Evolutionary conservation across 352 stramenopile species (phyloP), one percentile per base, ranked within the genome.

Genomic region (Phytophthora pseudosyringae): DNA sequence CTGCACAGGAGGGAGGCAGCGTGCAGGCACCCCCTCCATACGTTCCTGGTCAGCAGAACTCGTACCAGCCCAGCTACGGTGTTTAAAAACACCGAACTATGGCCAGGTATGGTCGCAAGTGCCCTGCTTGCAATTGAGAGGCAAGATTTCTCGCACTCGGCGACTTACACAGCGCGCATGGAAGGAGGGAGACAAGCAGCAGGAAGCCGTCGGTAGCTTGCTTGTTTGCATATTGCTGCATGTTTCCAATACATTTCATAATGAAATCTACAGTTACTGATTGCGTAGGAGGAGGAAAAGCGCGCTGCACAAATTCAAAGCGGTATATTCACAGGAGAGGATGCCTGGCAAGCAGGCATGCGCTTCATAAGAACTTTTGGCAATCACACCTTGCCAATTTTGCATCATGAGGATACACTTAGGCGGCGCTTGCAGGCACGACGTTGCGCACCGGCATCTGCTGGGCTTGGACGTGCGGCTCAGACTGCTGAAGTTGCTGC

Each of bases 1-100:
- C 88, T 29, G 86, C 83, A 28, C 76, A 91, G 64, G 85, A 91
- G 38, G 75, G 76, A 7, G 77, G 79, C 5, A 69, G 73, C 28
- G 69, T 78, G 51, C 73, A 89, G 48, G 81, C 86, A 36, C 88
- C 88, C 13, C 80, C 88, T 49, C 88, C 88, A 35, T 95, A 94
- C 69, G 88, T 95, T 38, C 88, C 88, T 36, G 88, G 88, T n/a
- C 88, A 95, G 75, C 86, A 93, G 69, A 94, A 93, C 75, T 94
- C 86, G 72, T 95, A 95, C 74, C 88, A 95, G 73, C 85, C 86
- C 52, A 93, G 84, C 73, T 95, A 93, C 61, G 84, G 88, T 55
- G 86, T 89, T 31, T 95, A 90, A 78, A 61, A 41, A 48, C 31
- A 25, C 63, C 35, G 36, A 55, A 53, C 21, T 55, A 65, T 69